These are phyloP conservation scores for Starmerella vitae DNA, from an alignment of 805 yeast genomes.

Conservation along the genomic window DNA sequence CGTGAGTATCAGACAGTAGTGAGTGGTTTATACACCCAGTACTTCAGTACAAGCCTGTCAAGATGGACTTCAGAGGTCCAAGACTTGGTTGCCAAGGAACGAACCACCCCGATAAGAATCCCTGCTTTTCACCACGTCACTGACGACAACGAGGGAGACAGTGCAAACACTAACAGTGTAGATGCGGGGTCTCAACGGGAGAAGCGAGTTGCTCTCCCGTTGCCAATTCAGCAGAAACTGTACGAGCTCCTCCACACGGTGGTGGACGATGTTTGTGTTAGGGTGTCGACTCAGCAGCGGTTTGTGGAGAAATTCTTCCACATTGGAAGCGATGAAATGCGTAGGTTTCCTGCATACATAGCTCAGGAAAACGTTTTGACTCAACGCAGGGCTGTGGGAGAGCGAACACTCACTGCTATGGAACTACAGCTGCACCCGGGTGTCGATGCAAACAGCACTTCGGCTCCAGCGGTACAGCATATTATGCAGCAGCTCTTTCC, in stretches of 20 bases:
- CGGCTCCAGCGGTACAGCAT: constrained; percentile 2
- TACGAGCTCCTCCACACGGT: constrained; percentile 1
- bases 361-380: constrained; percentile 3
- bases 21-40: constrained; percentile 28
- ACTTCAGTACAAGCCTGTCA: constrained; percentile 25
- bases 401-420: not conserved
- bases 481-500: constrained; percentile 9
- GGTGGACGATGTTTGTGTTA: constrained; percentile 5
- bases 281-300: constrained; percentile 34
- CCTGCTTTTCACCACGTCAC: not conserved
- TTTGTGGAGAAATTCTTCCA: constrained; percentile 36
- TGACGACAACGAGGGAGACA: not conserved
- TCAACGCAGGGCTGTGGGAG: not conserved
- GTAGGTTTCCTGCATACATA: constrained; percentile 25
- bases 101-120: not conserved
- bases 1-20: constrained; percentile 31
- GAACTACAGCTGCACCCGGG: constrained; percentile 1
- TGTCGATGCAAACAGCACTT: constrained; percentile 4
- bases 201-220: not conserved
- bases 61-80: constrained; percentile 22
- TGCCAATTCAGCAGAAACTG: not conserved
- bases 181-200: not conserved
- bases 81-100: constrained; percentile 2
- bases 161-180: not conserved
- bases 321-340: constrained; percentile 29